phyloP scores from a whole-genome alignment of 1,284 basidiomycete genomes.

The Schizopora paradoxa region DNA sequence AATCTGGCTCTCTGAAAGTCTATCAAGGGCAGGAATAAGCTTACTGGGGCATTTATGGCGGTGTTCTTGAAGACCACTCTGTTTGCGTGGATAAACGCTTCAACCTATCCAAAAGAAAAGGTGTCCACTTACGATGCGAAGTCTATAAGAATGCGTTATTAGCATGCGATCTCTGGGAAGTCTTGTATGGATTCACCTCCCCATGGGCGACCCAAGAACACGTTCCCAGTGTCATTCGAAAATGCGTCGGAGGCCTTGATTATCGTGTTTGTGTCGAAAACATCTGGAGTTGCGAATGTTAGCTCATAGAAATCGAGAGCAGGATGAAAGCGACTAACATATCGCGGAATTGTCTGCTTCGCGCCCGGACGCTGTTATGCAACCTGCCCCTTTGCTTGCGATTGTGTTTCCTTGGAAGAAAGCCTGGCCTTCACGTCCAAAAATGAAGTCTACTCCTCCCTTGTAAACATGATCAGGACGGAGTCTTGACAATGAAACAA shows the following conservation, averaged over 20 bases:
- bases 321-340: conserved; percentile 9
- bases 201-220: conserved; percentile 32
- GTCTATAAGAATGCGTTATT: not conserved
- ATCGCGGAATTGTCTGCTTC: conserved; percentile 17
- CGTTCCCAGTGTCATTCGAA: conserved; percentile 21
- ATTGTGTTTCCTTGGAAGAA: conserved; percentile 31
- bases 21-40: no score
- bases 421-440: conserved; percentile 27
- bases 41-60: conserved; percentile 7
- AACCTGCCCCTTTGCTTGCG: conserved; percentile 26
- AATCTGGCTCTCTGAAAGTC: no score
- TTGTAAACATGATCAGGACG: not conserved
- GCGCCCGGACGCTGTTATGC: conserved; percentile 29
- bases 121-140: no score
- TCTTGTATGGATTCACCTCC: conserved; percentile 22
- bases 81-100: no score
- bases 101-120: no score
- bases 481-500: not conserved
- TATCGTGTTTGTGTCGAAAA: conserved; percentile 26
- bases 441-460: conserved; percentile 34
- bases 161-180: conserved; percentile 15
- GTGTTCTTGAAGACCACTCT: conserved; percentile 20
- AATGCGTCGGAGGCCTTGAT: conserved; percentile 21
- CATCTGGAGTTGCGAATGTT: conserved; percentile 18
- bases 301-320: not conserved